Conservation (phyloP, 192 early-diverging fungal genomes). For the Coemansia sp. region DNA sequence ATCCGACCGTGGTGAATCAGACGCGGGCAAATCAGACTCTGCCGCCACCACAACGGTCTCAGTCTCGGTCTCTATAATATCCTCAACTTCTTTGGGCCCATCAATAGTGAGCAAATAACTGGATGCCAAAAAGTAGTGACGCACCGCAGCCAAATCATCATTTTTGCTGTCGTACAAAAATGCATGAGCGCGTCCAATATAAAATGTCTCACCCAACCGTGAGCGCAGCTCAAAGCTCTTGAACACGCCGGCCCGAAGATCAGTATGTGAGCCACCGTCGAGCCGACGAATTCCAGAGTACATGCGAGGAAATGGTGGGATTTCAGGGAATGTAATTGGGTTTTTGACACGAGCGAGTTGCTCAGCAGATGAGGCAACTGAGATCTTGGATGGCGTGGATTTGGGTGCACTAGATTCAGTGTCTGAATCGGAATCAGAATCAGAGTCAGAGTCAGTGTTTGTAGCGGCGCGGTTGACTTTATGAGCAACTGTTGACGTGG, state of each 20-base stretch:
- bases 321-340: constrained; percentile 23
- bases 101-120: constrained; percentile 42
- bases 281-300: constrained; percentile 36
- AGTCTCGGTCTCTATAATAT: not conserved
- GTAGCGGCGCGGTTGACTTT: not conserved
- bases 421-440: not conserved
- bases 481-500: not conserved
- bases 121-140: constrained; percentile 40
- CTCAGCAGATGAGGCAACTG: not conserved
- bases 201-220: constrained; percentile 31
- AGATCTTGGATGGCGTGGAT: not conserved
- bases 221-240: constrained; percentile 42
- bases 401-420: not conserved
- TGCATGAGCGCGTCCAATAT: constrained; percentile 22
- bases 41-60: no score
- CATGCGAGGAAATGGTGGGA: constrained; percentile 31
- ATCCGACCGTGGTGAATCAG: no score
- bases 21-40: no score
- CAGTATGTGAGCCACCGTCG: constrained; percentile 6
- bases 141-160: constrained; percentile 10
- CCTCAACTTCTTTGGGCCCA: constrained; percentile 6
- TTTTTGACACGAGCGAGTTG: constrained; percentile 13
- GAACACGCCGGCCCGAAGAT: constrained; percentile 41
- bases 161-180: constrained; percentile 29
- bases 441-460: not conserved